Evolutionary conservation across 305 asterid species (phyloP).

Genomic region (Withania somnifera): DNA sequence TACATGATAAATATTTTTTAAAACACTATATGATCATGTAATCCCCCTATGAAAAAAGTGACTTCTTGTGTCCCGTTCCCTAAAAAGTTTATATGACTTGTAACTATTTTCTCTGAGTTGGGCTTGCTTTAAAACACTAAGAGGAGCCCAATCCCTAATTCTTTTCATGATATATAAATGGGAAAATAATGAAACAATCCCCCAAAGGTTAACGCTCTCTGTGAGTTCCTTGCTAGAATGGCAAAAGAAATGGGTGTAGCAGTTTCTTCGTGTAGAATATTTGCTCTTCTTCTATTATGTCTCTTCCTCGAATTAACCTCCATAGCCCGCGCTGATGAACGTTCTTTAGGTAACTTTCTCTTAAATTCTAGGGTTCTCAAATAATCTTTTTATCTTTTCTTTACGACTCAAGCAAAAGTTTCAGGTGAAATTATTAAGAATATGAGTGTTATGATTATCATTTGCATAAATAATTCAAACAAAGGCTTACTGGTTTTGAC

Average conservation of each 20-base stretch:
- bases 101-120: no score
- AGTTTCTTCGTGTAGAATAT: background rate
- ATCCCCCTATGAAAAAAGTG: no score
- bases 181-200: background rate
- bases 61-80: no score
- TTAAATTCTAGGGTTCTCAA: slow-evolving; percentile 9
- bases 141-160: background rate
- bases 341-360: slow-evolving; percentile 4
- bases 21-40: no score
- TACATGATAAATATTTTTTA: no score
- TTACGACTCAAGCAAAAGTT: background rate
- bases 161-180: background rate
- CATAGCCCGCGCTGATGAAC: background rate
- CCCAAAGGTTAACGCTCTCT: background rate
- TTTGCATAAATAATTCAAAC: background rate
- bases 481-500: background rate
- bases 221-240: background rate
- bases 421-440: no score
- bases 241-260: slow-evolving; percentile 1
- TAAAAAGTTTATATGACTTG: no score
- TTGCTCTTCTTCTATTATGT: background rate
- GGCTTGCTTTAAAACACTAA: no score
- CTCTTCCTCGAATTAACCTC: background rate
- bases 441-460: background rate
- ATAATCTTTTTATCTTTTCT: background rate